Percentiles rank a stretch among this genome's conserved stretches.
phyloP scores from a whole-genome alignment of 805 yeast species.

The Helenozyma baotianmanensis region DNA sequence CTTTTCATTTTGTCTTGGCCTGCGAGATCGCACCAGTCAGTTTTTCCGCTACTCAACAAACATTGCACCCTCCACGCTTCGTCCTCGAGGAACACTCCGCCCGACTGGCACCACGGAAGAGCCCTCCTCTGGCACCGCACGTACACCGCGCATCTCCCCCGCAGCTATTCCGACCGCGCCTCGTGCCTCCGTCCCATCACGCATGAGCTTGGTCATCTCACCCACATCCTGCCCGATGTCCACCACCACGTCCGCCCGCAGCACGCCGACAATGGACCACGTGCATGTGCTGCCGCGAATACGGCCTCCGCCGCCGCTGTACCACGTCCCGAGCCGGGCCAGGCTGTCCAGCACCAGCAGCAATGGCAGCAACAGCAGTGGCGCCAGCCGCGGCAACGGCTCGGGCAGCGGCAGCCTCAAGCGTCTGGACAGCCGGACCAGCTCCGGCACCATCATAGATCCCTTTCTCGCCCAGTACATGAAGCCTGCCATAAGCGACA shows the following conservation, averaged over 20 bases:
- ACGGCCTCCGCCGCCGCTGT: slow-evolving; percentile 2
- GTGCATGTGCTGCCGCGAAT: slow-evolving; percentile 3
- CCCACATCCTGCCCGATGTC: slow-evolving; percentile 9
- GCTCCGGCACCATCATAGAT: slow-evolving; percentile 3
- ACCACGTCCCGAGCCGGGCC: background rate
- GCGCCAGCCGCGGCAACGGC: too few relatives aligned
- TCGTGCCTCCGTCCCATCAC: too few relatives aligned
- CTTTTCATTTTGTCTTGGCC: too few relatives aligned
- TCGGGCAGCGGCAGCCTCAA: background rate
- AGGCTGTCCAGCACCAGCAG: background rate
- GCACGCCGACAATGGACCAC: slow-evolving; percentile 1
- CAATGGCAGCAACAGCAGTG: too few relatives aligned
- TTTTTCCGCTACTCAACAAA: too few relatives aligned
- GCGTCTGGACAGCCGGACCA: background rate
- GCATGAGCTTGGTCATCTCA: slow-evolving; percentile 11
- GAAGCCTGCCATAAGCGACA: slow-evolving; percentile 8
- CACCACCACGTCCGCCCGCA: slow-evolving; percentile 5
- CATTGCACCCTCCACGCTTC: too few relatives aligned
- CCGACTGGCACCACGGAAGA: too few relatives aligned
- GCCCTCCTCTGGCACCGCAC: too few relatives aligned
- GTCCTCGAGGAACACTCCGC: too few relatives aligned
- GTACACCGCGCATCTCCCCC: too few relatives aligned
- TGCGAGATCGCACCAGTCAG: too few relatives aligned
- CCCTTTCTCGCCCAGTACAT: slow-evolving; percentile 17
- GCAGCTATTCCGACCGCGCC: too few relatives aligned